Percentiles rank a stretch among this genome's conserved stretches.
Conservation (phyloP, 2,329 filamentous ascomycete species). For the Epicoccum sorghinum region DNA sequence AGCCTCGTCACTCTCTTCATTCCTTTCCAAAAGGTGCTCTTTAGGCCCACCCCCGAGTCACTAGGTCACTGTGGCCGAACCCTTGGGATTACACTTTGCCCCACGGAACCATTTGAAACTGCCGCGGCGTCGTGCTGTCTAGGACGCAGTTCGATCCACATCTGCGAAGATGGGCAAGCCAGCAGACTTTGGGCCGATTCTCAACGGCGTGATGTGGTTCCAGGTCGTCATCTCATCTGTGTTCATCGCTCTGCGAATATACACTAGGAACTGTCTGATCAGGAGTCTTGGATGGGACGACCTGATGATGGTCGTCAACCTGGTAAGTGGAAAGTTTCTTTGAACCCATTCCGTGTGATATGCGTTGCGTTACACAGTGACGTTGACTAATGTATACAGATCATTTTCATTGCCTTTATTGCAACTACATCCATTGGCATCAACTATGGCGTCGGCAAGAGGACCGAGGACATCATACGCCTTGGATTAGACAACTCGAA, state of each 20-base stretch:
- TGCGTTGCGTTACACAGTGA: background rate
- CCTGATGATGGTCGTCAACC: constrained; percentile 34
- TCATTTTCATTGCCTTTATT: constrained; percentile 34
- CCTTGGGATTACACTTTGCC: no score
- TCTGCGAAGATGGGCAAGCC: constrained; percentile 24
- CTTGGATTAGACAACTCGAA: constrained; percentile 32
- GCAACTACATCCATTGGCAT: constrained; percentile 33
- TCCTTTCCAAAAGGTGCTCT: no score
- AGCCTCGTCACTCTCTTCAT: no score
- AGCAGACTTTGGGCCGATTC: constrained; percentile 28
- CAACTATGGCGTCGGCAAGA: constrained; percentile 36
- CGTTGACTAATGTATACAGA: constrained; percentile 13
- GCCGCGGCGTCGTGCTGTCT: background rate
- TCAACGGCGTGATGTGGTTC: constrained; percentile 42
- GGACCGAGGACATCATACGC: constrained; percentile 27
- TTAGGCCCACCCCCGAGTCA: no score
- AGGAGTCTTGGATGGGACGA: constrained; percentile 40
- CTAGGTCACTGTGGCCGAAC: no score
- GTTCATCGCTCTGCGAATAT: constrained; percentile 35
- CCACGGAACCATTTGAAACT: no score
- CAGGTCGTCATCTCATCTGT: constrained; percentile 32
- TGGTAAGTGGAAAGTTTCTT: constrained; percentile 20
- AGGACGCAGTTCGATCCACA: background rate
- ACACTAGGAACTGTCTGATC: constrained; percentile 37
- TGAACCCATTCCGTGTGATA: background rate